These are phyloP conservation scores for Penicillium coffeae DNA, from an alignment of 495 filamentous ascomycete species.

Conservation along the genomic window DNA sequence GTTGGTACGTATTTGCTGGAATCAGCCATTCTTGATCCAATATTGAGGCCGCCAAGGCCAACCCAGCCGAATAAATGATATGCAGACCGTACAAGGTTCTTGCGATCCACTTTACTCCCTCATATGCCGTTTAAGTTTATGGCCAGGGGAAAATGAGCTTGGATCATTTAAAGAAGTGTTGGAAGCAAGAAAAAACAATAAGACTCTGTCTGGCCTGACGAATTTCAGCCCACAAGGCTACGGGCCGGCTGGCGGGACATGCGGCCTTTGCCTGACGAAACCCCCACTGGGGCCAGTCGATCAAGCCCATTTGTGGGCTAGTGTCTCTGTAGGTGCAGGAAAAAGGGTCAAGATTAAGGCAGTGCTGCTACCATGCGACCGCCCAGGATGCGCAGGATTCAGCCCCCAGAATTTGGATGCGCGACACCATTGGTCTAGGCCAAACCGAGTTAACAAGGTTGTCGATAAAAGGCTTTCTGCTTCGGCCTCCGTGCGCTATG, in stretches of 20 bases:
- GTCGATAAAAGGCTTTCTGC: too few relatives aligned
- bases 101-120: too few relatives aligned
- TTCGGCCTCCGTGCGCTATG: too few relatives aligned
- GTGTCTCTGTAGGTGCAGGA: not conserved
- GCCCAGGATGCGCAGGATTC: not conserved
- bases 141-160: too few relatives aligned
- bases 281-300: too few relatives aligned
- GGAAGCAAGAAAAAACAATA: not conserved
- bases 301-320: not conserved
- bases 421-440: not conserved
- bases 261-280: not conserved
- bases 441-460: not conserved
- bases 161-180: not conserved
- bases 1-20: conserved; percentile 1
- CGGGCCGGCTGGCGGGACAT: not conserved
- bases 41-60: not conserved
- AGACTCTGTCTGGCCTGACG: too few relatives aligned
- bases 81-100: too few relatives aligned
- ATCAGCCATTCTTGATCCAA: not conserved
- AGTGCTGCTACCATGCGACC: not conserved
- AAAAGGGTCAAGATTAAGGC: too few relatives aligned
- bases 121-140: too few relatives aligned
- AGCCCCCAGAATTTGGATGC: not conserved
- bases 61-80: not conserved
- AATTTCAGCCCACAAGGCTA: too few relatives aligned